A percentile compares a stretch with the other conserved stretches of the same genome.
Conservation (phyloP, 352 stramenopile species). For the Globisporangium emineosum region DNA sequence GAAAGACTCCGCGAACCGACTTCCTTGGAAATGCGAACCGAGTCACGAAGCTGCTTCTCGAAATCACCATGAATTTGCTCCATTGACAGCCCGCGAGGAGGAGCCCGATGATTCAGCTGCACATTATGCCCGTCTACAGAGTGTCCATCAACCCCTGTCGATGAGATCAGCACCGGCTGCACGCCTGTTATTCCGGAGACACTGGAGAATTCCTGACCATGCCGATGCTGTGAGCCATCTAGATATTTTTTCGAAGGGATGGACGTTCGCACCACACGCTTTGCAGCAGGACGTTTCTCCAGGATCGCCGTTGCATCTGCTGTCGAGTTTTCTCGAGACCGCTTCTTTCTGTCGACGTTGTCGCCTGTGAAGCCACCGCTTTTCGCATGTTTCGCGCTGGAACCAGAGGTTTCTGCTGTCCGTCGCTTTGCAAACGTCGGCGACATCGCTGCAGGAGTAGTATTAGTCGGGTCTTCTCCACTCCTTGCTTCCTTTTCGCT, state of each 20-base stretch:
- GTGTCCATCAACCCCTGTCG: background rate
- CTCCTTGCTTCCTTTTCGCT: background rate
- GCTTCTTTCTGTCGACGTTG: constrained; percentile 22
- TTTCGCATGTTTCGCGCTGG: constrained; percentile 4
- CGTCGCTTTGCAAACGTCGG: background rate
- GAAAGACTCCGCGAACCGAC: constrained; percentile 29
- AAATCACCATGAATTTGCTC: constrained; percentile 27
- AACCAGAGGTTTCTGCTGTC: background rate
- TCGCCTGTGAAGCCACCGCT: constrained; percentile 7
- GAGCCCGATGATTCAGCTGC: constrained; percentile 5
- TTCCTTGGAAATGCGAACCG: constrained; percentile 44
- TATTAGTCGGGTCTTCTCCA: background rate
- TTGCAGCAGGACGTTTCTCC: constrained; percentile 10
- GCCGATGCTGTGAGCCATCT: constrained; percentile 26
- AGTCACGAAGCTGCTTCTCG: constrained; percentile 45
- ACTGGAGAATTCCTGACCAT: constrained; percentile 29
- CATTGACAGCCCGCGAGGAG: constrained; percentile 21
- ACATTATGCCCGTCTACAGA: background rate
- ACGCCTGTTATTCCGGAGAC: background rate
- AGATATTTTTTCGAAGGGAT: constrained; percentile 49
- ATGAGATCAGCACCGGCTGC: constrained; percentile 5
- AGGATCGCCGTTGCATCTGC: constrained; percentile 7
- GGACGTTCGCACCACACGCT: constrained; percentile 37
- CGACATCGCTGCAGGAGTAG: background rate
- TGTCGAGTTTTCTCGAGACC: constrained; percentile 7